These are phyloP conservation scores for Suhomyces faveliae DNA, from an alignment of 805 yeast genomes.

Conservation along the genomic window DNA sequence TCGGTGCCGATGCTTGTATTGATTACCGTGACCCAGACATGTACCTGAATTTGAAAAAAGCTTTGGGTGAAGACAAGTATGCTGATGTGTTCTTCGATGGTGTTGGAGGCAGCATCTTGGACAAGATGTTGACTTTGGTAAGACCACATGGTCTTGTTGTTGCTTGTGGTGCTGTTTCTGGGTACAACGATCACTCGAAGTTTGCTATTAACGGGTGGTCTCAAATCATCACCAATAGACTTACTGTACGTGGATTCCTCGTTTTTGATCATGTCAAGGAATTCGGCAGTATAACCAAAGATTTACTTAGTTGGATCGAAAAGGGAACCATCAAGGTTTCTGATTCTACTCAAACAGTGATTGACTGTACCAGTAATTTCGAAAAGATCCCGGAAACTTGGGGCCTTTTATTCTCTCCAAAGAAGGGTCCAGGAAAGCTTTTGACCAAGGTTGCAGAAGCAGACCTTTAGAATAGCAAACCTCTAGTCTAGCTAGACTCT, in stretches of 20 bases:
- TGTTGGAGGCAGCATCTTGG: conserved; percentile 62
- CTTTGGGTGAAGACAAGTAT: conserved; percentile 42
- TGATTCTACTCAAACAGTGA: conserved; percentile 24
- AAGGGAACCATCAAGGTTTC: conserved; percentile 41
- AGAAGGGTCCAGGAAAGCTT: conserved; percentile 50
- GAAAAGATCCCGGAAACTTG: conserved; percentile 46
- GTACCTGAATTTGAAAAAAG: conserved; percentile 23
- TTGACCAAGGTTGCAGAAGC: conserved; percentile 38
- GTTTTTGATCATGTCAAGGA: conserved; percentile 42
- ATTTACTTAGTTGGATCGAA: conserved; percentile 35
- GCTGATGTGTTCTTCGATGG: conserved; percentile 58
- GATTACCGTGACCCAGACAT: conserved; percentile 49
- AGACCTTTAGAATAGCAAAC: not conserved
- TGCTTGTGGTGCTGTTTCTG: conserved; percentile 65
- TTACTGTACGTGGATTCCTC: conserved; percentile 54
- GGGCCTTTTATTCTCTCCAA: conserved; percentile 45
- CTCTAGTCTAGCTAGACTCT: no score
- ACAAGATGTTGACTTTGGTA: conserved; percentile 38
- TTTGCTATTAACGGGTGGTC: conserved; percentile 40
- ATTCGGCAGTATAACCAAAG: conserved; percentile 36
- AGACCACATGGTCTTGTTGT: conserved; percentile 45
- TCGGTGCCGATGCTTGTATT: conserved; percentile 53
- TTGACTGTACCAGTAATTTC: conserved; percentile 30
- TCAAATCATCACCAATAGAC: conserved; percentile 48
- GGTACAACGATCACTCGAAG: conserved; percentile 47